Base-by-base conservation (phyloP, 108 stramenopile genomes). In the Nitzschia palea region DNA sequence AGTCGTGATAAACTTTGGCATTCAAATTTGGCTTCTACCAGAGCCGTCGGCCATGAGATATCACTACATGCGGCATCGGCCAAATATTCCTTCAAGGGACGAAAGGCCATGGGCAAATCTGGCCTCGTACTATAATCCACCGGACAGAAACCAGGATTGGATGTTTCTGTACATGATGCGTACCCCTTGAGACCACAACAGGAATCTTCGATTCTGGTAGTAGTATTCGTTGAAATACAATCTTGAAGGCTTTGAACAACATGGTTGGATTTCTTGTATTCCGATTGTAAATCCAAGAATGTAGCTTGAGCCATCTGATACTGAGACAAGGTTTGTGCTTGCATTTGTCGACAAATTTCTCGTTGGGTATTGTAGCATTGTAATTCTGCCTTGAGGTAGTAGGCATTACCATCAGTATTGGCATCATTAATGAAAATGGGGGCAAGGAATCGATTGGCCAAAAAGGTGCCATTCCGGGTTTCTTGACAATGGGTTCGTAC, bases 141-240 rank as follows among this genome's bases (percentile, higher is more conserved):
- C 10, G 79, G 73, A 53, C 79, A 80, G 22, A 58, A 22, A 23
- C 44, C 34, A 18, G 53, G 27, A 18, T 37, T 40, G 17, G 32
- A 42, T 5, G 43, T 22, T n/a, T 32, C 44, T 18, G 32, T 28
- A 60, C 28, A 44, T 52, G 47, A 22, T 27, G 29, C 50, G 54
- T 71, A 58, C 36, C 73, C 73, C 35, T 80, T 69, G 23, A 80
- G 42, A 6, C 79, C 79, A 63, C 79, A 80, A 28, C 79, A 80
- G 14, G 73, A 42, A 14, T 48, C 40, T 18, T 45, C 26, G 3
- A 80, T 62, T 3, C 18, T 23, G 22, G 34, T 28, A 31, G 50
- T 56, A 44, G 62, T 34, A 2, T 43, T 17, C 20, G 47, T 15
- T 2, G 70, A 44, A 18, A 80, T 37, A 34, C 79, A 80, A 4